phyloP scores from a whole-genome alignment of 2,329 filamentous ascomycete genomes.

The Cordyceps cateniannulata region DNA sequence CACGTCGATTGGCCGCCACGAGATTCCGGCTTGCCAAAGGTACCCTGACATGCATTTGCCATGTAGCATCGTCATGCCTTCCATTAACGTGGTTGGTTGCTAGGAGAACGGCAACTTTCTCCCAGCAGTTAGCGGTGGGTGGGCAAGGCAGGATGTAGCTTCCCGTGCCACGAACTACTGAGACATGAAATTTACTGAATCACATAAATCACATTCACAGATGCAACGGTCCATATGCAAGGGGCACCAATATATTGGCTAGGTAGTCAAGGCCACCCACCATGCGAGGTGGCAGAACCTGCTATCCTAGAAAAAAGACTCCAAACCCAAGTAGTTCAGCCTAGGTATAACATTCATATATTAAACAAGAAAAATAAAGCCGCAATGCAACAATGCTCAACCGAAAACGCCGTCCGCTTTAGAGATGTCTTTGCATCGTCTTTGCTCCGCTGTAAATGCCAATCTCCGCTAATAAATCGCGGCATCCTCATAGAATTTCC shows the following conservation, averaged over 20 bases:
- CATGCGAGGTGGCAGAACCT: background rate
- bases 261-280: background rate
- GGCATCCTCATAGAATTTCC: slow-evolving; percentile 58
- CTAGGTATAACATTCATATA: background rate
- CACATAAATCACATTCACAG: too few species aligned
- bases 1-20: background rate
- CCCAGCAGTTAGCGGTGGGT: too few species aligned
- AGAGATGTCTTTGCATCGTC: background rate
- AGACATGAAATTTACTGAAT: too few species aligned
- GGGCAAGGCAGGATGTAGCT: background rate
- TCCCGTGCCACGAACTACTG: background rate
- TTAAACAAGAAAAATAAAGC: background rate
- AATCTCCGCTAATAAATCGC: background rate
- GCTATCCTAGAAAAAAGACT: background rate
- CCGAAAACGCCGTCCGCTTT: slow-evolving; percentile 1
- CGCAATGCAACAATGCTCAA: background rate
- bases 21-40: background rate
- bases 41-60: background rate
- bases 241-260: too few species aligned
- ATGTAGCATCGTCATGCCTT: background rate
- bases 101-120: too few species aligned
- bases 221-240: too few species aligned
- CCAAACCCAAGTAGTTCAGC: background rate
- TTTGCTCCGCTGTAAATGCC: background rate
- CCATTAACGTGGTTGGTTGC: background rate